Conservation (phyloP, 768 basidiomycete species). For the Naematelia aurantialba region DNA sequence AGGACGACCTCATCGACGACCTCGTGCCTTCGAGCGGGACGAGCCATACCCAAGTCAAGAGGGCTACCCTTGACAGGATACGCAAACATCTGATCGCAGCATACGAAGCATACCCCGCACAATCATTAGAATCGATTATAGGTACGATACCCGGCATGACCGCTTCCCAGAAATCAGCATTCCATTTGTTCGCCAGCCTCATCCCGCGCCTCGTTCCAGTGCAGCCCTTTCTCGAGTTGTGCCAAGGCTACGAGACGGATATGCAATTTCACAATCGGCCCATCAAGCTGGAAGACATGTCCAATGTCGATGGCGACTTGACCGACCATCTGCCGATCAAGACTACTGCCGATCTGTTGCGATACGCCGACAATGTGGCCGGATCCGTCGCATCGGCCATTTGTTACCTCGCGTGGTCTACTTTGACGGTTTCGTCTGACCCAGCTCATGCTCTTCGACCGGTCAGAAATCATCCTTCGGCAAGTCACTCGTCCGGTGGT, state of each 20-base stretch:
- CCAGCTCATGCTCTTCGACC: constrained; percentile 12
- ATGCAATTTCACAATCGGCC: constrained; percentile 30
- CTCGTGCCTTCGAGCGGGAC: background rate
- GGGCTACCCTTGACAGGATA: constrained; percentile 19
- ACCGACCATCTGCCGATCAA: constrained; percentile 38
- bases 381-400: constrained; percentile 51
- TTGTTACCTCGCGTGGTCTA: constrained; percentile 49
- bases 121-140: constrained; percentile 21
- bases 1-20: constrained; percentile 47
- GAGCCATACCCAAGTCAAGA: constrained; percentile 7
- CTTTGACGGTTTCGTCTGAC: constrained; percentile 10
- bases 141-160: constrained; percentile 28
- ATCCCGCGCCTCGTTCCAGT: constrained; percentile 41
- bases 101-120: constrained; percentile 12
- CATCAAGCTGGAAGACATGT: constrained; percentile 8
- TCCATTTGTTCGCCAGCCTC: constrained; percentile 38
- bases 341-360: constrained; percentile 44
- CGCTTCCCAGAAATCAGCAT: constrained; percentile 25
- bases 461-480: constrained; percentile 17
- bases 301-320: background rate
- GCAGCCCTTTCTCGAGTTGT: constrained; percentile 44
- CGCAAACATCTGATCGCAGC: constrained; percentile 21
- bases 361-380: constrained; percentile 51
- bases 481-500: background rate
- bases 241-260: constrained; percentile 45